These are phyloP conservation scores for Hypoxylon sp. DNA, from an alignment of 2,329 filamentous ascomycete genomes.

Conservation along the genomic window DNA sequence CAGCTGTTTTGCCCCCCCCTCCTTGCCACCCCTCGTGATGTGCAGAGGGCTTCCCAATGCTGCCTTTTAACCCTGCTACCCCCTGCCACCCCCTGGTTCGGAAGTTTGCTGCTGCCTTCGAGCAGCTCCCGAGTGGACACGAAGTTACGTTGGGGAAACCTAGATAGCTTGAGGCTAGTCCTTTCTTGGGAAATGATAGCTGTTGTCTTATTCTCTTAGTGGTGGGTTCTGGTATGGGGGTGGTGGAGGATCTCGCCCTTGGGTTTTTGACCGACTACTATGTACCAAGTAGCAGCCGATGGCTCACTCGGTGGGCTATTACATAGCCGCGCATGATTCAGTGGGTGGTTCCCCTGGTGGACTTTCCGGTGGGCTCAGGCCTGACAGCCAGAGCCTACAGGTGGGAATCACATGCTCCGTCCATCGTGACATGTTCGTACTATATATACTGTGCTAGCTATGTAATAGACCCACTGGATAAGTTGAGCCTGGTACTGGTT, in stretches of 20 bases:
- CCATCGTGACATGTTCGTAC: conserved; percentile 28
- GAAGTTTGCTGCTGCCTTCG: conserved; percentile 29
- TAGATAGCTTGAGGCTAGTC: conserved; percentile 1
- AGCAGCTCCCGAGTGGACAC: conserved; percentile 5
- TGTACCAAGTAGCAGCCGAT: neutral
- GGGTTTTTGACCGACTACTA: neutral
- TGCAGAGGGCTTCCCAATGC: conserved; percentile 8
- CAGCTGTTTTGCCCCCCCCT: neutral
- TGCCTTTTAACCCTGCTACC: conserved; percentile 3
- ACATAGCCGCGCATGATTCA: neutral
- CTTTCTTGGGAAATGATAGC: neutral
- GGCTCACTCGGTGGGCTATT: neutral
- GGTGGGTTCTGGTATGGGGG: neutral
- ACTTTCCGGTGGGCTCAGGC: neutral
- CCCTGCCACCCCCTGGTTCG: conserved; percentile 2
- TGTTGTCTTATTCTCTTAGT: neutral
- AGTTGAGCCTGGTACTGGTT: conserved; percentile 20
- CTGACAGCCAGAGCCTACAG: too few relatives aligned
- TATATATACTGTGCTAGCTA: neutral
- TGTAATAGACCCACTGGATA: conserved; percentile 2
- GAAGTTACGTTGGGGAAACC: conserved; percentile 15
- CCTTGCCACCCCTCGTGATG: conserved; percentile 25
- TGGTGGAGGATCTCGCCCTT: neutral
- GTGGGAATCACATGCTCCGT: conserved; percentile 37
- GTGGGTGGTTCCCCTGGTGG: neutral